Evolutionary conservation across 1,284 basidiomycete species (phyloP).

Genomic region (Pseudozyma tsukubaensis): DNA sequence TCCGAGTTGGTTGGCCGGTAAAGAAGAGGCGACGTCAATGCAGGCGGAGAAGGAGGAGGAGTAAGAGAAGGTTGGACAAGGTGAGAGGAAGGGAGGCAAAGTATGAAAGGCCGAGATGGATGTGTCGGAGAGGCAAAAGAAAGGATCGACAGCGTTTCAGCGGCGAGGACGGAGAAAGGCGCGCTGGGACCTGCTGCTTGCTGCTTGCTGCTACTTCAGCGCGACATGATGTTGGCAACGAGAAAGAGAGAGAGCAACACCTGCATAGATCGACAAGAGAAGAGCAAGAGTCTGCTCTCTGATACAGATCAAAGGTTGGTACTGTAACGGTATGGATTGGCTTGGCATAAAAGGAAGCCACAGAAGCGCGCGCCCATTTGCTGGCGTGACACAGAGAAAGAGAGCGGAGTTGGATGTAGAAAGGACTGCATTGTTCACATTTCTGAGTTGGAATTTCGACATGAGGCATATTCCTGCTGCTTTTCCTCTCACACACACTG

Average conservation of each 20-base stretch:
- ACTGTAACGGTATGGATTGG: no score
- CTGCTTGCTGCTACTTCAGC: background rate
- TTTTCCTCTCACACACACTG: no score
- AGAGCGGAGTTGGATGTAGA: background rate
- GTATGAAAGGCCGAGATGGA: slow-evolving; percentile 1
- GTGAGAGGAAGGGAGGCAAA: slow-evolving; percentile 4
- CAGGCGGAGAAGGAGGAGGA: background rate
- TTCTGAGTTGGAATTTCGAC: no score
- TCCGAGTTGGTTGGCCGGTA: no score
- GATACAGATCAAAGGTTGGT: background rate
- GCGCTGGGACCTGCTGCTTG: background rate
- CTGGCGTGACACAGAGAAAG: no score
- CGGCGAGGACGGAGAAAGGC: slow-evolving; percentile 1
- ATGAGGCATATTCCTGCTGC: no score
- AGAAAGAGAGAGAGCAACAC: slow-evolving; percentile 1
- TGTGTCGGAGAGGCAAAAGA: slow-evolving; percentile 19
- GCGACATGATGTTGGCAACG: slow-evolving; percentile 4
- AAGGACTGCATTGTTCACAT: background rate
- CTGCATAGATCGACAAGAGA: background rate
- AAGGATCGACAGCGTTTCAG: slow-evolving; percentile 11
- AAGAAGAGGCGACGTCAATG: no score
- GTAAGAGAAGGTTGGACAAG: background rate
- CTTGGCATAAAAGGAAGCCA: no score
- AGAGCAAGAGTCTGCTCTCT: slow-evolving; percentile 1
- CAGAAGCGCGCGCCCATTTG: no score